These are phyloP conservation scores for Botrytis hyacinthi DNA, from an alignment of 2,329 filamentous ascomycete species.

Conservation along the genomic window DNA sequence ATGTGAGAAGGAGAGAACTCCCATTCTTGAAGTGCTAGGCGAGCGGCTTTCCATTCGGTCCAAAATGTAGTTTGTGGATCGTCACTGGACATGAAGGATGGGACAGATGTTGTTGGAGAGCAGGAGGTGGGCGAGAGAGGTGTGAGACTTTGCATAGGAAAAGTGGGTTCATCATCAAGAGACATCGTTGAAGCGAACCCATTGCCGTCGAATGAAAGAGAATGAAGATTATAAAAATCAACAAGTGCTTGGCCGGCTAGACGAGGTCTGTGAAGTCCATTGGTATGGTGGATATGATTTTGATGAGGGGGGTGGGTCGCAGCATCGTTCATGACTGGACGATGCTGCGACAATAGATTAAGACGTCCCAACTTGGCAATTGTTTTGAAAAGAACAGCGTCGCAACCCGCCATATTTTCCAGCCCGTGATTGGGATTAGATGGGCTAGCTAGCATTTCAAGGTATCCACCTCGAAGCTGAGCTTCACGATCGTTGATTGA, in stretches of 20 bases:
- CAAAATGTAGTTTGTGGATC: conserved; percentile 70
- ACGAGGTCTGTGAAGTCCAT: conserved; percentile 39
- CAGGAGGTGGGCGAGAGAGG: conserved; percentile 40
- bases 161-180: conserved; percentile 54
- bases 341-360: conserved; percentile 76
- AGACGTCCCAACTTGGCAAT: conserved; percentile 80
- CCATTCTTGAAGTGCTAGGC: conserved; percentile 75
- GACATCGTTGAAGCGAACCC: conserved; percentile 53
- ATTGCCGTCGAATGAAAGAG: conserved; percentile 64
- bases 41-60: conserved; percentile 81
- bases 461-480: conserved; percentile 63
- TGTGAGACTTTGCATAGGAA: conserved; percentile 33
- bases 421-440: conserved; percentile 56
- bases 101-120: background rate
- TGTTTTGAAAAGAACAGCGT: conserved; percentile 80
- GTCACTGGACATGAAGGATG: conserved; percentile 41
- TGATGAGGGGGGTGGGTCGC: conserved; percentile 29
- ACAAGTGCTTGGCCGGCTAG: conserved; percentile 44
- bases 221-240: conserved; percentile 53
- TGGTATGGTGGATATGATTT: conserved; percentile 30
- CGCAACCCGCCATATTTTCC: conserved; percentile 86
- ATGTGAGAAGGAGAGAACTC: conserved; percentile 62
- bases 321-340: conserved; percentile 51
- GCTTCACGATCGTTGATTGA: conserved; percentile 90
- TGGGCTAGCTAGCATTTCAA: conserved; percentile 63